phyloP scores from a whole-genome alignment of 345 rosid species.

The Melastoma malabathricum region DNA sequence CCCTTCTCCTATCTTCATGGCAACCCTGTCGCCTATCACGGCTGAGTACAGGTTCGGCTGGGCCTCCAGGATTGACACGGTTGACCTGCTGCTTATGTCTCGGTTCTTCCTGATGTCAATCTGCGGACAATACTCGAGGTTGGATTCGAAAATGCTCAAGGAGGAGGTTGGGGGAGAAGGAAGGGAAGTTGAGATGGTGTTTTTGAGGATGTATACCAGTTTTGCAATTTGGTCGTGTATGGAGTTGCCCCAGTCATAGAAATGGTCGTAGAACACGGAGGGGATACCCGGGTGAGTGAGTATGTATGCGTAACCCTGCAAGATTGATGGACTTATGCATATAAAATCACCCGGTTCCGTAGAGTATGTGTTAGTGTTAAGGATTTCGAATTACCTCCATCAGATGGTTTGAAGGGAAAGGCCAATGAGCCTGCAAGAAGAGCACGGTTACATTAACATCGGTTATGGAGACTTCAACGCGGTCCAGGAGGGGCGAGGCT shows the following conservation, averaged over 20 bases:
- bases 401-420: conserved; percentile 60
- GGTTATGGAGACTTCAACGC: conserved; percentile 1
- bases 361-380: too few species aligned
- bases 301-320: conserved; percentile 78
- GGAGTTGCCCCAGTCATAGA: conserved; percentile 62
- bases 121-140: conserved; percentile 16
- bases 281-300: conserved; percentile 95
- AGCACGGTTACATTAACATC: neutral
- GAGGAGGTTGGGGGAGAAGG: neutral
- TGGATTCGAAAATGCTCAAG: neutral
- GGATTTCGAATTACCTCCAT: conserved; percentile 48
- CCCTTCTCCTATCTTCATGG: conserved; percentile 81
- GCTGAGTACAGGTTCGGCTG: conserved; percentile 64
- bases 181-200: neutral
- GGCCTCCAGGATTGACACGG: conserved; percentile 46
- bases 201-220: conserved; percentile 25
- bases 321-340: conserved; percentile 3
- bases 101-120: conserved; percentile 44
- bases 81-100: conserved; percentile 59
- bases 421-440: conserved; percentile 72
- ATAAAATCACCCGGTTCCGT: neutral
- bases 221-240: conserved; percentile 60
- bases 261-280: conserved; percentile 72
- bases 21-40: conserved; percentile 55
- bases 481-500: neutral